These are phyloP conservation scores for Dictyostelium capitatum DNA, from an alignment of 78 protist genomes.

Conservation along the genomic window DNA sequence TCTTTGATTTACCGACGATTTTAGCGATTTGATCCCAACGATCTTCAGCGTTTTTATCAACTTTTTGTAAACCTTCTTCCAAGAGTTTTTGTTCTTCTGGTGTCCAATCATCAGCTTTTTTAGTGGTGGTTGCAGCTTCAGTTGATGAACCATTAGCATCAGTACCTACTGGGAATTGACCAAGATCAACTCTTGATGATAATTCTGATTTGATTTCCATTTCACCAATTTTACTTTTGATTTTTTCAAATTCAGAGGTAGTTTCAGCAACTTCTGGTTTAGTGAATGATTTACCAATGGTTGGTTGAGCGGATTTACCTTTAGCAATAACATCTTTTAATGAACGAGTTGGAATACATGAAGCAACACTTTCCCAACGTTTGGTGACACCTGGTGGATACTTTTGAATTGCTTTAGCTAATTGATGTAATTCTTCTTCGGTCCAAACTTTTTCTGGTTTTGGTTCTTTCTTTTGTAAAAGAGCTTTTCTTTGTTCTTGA, in stretches of 20 bases:
- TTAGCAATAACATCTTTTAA: slow-evolving; percentile 83
- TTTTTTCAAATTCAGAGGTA: slow-evolving; percentile 52
- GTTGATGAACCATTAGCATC: background rate
- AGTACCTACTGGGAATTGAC: slow-evolving; percentile 10
- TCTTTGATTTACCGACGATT: slow-evolving; percentile 70
- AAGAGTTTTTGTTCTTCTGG: slow-evolving; percentile 80
- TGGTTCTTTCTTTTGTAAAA: slow-evolving; percentile 15
- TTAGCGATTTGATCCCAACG: slow-evolving; percentile 84
- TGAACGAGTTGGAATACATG: slow-evolving; percentile 81
- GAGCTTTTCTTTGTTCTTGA: slow-evolving; percentile 20
- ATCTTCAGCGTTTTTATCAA: slow-evolving; percentile 60
- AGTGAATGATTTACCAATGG: slow-evolving; percentile 53
- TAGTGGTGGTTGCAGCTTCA: slow-evolving; percentile 13
- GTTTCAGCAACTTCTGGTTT: slow-evolving; percentile 63
- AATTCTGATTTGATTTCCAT: slow-evolving; percentile 40
- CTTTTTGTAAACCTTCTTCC: slow-evolving; percentile 70
- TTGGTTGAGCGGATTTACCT: slow-evolving; percentile 78
- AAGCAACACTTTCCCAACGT: slow-evolving; percentile 85
- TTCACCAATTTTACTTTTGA: slow-evolving; percentile 73
- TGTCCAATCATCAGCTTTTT: slow-evolving; percentile 53
- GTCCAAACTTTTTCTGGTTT: slow-evolving; percentile 79
- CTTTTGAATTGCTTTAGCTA: slow-evolving; percentile 86
- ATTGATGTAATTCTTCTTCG: slow-evolving; percentile 79
- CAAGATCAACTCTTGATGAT: slow-evolving; percentile 21
- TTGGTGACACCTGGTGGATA: slow-evolving; percentile 73